Conservation (phyloP, 805 yeast genomes). For the Candida methanosorbosa region DNA sequence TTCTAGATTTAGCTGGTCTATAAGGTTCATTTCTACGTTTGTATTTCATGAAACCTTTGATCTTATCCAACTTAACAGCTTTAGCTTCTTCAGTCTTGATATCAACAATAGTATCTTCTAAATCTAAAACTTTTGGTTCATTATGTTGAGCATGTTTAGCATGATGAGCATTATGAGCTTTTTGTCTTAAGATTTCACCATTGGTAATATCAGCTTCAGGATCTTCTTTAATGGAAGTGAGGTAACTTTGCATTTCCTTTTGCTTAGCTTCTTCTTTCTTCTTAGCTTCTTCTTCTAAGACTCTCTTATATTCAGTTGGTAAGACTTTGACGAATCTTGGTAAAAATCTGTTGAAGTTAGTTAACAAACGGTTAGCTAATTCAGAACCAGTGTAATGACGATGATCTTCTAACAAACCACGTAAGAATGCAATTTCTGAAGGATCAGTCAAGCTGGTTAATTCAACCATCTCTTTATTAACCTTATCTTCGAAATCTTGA, state of each 20-base stretch:
- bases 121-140: conserved; percentile 84
- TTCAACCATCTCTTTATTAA: conserved; percentile 77
- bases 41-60: conserved; percentile 90
- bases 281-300: conserved; percentile 68
- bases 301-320: conserved; percentile 87
- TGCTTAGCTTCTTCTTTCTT: conserved; percentile 55
- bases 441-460: conserved; percentile 74
- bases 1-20: conserved; percentile 66
- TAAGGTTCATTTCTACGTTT: conserved; percentile 81
- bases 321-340: conserved; percentile 89
- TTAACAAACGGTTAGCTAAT: conserved; percentile 74
- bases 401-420: conserved; percentile 91
- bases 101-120: conserved; percentile 83
- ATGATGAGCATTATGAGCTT: conserved; percentile 22
- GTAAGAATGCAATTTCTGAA: conserved; percentile 84
- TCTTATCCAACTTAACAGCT: conserved; percentile 61
- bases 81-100: conserved; percentile 56
- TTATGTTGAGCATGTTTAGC: conserved; percentile 16
- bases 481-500: conserved; percentile 77
- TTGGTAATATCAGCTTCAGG: conserved; percentile 82
- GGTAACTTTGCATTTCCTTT: conserved; percentile 55
- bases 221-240: conserved; percentile 69
- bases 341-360: conserved; percentile 80
- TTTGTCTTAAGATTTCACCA: conserved; percentile 70
- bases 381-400: conserved; percentile 91